Conservation (phyloP, 176 grass and related monocot genomes). For the Elymus sibiricus region DNA sequence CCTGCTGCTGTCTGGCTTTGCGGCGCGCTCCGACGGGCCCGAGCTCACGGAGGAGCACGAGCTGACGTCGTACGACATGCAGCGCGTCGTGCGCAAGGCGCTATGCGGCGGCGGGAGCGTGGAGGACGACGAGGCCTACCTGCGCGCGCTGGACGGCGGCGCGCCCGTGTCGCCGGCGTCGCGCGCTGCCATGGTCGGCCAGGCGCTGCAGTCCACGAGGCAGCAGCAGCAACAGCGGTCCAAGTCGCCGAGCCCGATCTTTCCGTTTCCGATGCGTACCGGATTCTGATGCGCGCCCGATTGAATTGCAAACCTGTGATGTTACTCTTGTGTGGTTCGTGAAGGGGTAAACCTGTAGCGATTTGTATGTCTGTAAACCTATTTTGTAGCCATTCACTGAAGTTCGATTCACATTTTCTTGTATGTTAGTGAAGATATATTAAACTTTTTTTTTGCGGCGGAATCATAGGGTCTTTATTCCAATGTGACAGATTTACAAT, state of each 20-base stretch:
- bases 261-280: neutral
- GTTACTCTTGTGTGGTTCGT: neutral
- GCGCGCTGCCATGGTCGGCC: neutral
- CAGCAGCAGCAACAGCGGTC: neutral
- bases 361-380: too few species aligned
- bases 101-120: neutral
- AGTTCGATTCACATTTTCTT: neutral
- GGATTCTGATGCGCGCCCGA: too few species aligned
- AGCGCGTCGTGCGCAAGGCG: neutral
- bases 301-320: neutral
- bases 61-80: conserved; percentile 1
- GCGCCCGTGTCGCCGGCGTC: neutral
- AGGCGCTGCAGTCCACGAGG: neutral
- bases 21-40: conserved; percentile 17
- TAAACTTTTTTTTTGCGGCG: too few species aligned
- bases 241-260: neutral
- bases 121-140: conserved; percentile 18
- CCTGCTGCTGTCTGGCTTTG: neutral
- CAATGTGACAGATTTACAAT: too few species aligned
- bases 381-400: neutral
- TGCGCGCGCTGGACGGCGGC: neutral
- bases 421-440: too few species aligned
- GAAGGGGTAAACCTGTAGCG: too few species aligned
- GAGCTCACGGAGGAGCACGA: conserved; percentile 11
- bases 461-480: too few species aligned